Percentiles rank a stretch among this genome's conserved stretches.
Evolutionary conservation across 2,329 filamentous ascomycete species (phyloP).

Genomic region (Colletotrichum eremochloae): DNA sequence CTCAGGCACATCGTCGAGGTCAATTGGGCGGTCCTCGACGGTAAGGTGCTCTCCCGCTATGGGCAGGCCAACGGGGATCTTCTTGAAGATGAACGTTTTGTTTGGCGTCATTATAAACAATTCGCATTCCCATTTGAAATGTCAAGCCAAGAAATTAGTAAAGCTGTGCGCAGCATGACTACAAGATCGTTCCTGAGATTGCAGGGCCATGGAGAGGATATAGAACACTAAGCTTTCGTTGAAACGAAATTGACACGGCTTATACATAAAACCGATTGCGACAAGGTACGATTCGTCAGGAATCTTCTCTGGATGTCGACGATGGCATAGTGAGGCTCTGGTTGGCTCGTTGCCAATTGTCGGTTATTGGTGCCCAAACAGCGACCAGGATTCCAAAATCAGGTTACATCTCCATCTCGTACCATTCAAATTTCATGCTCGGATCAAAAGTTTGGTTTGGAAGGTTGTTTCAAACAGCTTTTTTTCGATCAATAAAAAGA

Average conservation of each 20-base stretch:
- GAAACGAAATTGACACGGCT: not conserved
- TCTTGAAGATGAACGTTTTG: constrained; percentile 82
- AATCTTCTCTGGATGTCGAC: not conserved
- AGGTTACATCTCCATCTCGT: too few species aligned
- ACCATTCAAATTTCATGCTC: too few species aligned
- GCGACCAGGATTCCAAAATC: too few species aligned
- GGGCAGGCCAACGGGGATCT: constrained; percentile 75
- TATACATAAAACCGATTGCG: not conserved
- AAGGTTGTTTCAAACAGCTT: too few species aligned
- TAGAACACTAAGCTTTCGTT: not conserved
- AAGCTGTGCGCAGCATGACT: not conserved
- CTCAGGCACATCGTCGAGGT: constrained; percentile 70
- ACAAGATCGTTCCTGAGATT: not conserved
- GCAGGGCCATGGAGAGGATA: not conserved
- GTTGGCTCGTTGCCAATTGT: not conserved
- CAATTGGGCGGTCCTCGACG: constrained; percentile 77
- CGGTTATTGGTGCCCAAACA: too few species aligned
- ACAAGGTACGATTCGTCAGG: too few species aligned
- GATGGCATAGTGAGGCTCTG: not conserved
- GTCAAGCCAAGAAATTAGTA: not conserved
- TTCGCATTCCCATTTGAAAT: not conserved
- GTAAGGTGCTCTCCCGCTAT: constrained; percentile 78
- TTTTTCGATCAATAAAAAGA: too few species aligned
- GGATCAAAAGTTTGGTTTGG: too few species aligned
- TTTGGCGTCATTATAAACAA: constrained; percentile 66